Base-by-base conservation (phyloP, 2,329 filamentous ascomycete genomes). In the Alternaria arbusti region DNA sequence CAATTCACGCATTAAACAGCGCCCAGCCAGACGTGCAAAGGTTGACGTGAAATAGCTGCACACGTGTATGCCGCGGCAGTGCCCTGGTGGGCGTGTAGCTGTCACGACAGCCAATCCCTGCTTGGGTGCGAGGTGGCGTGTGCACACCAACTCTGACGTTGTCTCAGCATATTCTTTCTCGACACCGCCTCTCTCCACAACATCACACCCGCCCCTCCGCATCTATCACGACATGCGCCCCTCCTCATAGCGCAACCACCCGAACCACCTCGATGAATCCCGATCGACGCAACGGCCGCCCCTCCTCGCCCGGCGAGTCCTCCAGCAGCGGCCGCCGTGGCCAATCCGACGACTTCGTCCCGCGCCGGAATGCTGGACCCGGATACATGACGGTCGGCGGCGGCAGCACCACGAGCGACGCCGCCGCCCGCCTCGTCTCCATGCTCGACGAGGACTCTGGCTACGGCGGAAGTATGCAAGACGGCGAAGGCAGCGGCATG, bases 361-460 rank as follows among this genome's bases (percentile, higher is more conserved):
- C 73, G 51, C 71, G 66, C 65, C 70, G 65, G 17, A 61, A 68
- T 58, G 67, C 70, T 61, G 73, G 81, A 65, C 91, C 91, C 54
- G 86, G 89, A 63, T 97, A 94, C 81, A 92, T 97, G 90, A 96
- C 93, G 6, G 92, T 97, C 54, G 95, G 95, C 61, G 89, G 86
- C 69, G 94, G 94, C 57, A 89, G 90, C 58, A 89, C 91, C 22
- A 94, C 94, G 20, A 63, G 61, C 46, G 89, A 93, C 75, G 92
- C 93, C 78, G 94, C 93, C 40, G 88, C 91, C 28, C 90, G 90
- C 59, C 85, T 98, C 43, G 92, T 96, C 80, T 89, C 90, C 17
- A 87, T 96, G 72, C 84, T 98, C 59, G 93, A 97, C 65, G 84
- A 89, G 61, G 96, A 99, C 78, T 98, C 95, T 17, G 96, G 95